phyloP scores from a whole-genome alignment of 2,329 filamentous ascomycete species.

The Ambrosiella cleistominuta region DNA sequence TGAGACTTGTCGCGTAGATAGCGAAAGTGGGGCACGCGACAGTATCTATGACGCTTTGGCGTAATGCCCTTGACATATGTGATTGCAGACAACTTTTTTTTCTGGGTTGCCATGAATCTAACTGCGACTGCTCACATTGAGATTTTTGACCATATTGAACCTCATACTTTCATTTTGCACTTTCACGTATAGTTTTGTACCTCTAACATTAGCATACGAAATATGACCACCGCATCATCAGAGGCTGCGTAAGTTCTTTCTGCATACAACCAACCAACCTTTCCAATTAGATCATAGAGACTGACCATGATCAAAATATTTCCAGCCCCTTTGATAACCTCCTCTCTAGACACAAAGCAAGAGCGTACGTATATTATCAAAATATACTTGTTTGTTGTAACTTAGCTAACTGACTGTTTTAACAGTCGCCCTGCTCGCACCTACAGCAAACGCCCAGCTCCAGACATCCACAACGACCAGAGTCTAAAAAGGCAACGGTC shows the following conservation, averaged over 20 bases:
- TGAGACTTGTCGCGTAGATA: constrained; percentile 4
- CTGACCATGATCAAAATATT: not conserved
- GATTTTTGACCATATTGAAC: not conserved
- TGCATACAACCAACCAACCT: not conserved
- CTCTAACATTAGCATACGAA: not conserved
- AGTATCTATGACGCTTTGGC: constrained; percentile 1
- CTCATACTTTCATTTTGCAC: not conserved
- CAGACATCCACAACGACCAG: constrained; percentile 17
- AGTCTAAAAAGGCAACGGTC: constrained; percentile 17
- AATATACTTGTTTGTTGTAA: not conserved
- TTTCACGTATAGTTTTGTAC: not conserved
- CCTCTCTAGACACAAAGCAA: constrained; percentile 5
- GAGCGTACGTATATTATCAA: constrained; percentile 4
- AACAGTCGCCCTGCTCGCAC: constrained; percentile 19
- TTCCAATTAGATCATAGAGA: not conserved
- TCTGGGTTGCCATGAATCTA: no score
- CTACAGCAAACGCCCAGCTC: constrained; percentile 22
- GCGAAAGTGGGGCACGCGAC: constrained; percentile 12
- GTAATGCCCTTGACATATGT: not conserved
- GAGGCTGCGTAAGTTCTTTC: constrained; percentile 3
- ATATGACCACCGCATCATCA: constrained; percentile 2
- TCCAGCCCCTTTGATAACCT: constrained; percentile 7
- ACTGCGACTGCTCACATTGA: no score
- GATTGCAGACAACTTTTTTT: no score
- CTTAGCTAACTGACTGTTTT: not conserved